Base-by-base conservation (phyloP, 176 grass and related monocot species). In the Puya raimondii region DNA sequence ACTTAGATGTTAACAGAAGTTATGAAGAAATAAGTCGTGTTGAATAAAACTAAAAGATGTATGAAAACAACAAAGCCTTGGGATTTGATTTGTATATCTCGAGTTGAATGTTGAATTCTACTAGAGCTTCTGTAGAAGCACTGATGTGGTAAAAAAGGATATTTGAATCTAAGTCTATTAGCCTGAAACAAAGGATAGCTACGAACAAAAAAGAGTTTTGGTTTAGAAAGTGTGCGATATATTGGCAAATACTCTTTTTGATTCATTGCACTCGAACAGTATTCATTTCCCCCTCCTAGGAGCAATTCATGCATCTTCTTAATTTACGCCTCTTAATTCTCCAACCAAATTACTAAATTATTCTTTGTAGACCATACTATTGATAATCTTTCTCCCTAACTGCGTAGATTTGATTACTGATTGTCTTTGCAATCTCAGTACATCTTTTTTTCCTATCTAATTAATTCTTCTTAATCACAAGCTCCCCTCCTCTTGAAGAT, bases 401-500 rank as follows among this genome's bases (percentile, higher is more conserved):
- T 42, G 33, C 7, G 33, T 7, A 42, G 6, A 42, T 42, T 42
- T 42, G 33, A 42, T 42, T 42, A 42, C 4, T 42, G 33, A 42
- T 42, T 42, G 4, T 4, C 33, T 42, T 42, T 42, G 33, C 33
- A 42, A 42, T 42, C 33, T 4, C 33, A 42, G 33, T 42, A 33
- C 29, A 58, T 58, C 54, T 58, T 18, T 58, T 58, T 58, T 18
- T 20, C 53, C 17, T 15, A 7, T 4, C 54, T 58, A 9, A 17
- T 59, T 59, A 59, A 17, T 59, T 59, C 54, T 59, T 59, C 54
- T 59, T 66, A 18, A n/a, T 47, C 64, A 66, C 64, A 66, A 48
- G 64, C 13, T 66, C 26, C 14, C 47, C 64, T 47, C 64, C 64
- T 48, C 14, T 16, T 66, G 26, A 16, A 8, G 64, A 47, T 7